Conservation (phyloP, 345 rosid genomes). For the Dipteronia dyeriana region DNA sequence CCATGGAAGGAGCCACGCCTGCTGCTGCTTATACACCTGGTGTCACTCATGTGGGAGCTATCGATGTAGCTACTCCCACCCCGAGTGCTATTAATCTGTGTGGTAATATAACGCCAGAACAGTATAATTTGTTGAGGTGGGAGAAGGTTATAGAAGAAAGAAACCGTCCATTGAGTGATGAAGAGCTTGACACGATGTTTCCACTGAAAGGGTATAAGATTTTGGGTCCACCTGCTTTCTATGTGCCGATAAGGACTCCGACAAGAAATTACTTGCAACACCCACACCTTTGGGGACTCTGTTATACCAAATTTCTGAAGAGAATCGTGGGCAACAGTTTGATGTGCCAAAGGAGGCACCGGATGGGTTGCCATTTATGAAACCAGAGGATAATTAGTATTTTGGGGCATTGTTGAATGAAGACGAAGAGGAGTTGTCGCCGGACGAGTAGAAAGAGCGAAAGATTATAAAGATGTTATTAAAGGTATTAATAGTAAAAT, state of each 20-base stretch:
- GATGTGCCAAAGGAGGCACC: slow-evolving; percentile 93
- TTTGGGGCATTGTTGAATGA: slow-evolving; percentile 87
- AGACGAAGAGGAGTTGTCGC: slow-evolving; percentile 84
- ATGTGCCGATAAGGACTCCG: slow-evolving; percentile 94
- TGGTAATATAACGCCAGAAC: slow-evolving; percentile 87
- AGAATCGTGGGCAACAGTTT: slow-evolving; percentile 92
- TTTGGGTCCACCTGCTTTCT: slow-evolving; percentile 91
- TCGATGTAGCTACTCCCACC: slow-evolving; percentile 89
- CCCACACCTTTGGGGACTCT: slow-evolving; percentile 97
- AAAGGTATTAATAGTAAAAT: too few relatives aligned
- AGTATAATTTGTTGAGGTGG: slow-evolving; percentile 88
- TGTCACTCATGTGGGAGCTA: slow-evolving; percentile 83
- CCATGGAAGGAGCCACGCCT: slow-evolving; percentile 87
- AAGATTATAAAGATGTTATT: slow-evolving; percentile 94
- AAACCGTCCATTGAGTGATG: slow-evolving; percentile 92
- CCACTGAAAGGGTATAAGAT: slow-evolving; percentile 91
- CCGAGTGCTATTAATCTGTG: slow-evolving; percentile 68
- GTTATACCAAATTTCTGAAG: slow-evolving; percentile 79
- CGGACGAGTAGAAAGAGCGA: slow-evolving; percentile 96
- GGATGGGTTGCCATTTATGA: slow-evolving; percentile 91
- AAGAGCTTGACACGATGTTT: slow-evolving; percentile 96
- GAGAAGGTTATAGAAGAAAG: slow-evolving; percentile 99
- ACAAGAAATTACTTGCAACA: slow-evolving; percentile 85
- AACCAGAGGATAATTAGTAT: slow-evolving; percentile 97
- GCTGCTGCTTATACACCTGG: slow-evolving; percentile 85